Base-by-base conservation (phyloP, 768 basidiomycete species). In the Macrolepiota albuminosa region DNA sequence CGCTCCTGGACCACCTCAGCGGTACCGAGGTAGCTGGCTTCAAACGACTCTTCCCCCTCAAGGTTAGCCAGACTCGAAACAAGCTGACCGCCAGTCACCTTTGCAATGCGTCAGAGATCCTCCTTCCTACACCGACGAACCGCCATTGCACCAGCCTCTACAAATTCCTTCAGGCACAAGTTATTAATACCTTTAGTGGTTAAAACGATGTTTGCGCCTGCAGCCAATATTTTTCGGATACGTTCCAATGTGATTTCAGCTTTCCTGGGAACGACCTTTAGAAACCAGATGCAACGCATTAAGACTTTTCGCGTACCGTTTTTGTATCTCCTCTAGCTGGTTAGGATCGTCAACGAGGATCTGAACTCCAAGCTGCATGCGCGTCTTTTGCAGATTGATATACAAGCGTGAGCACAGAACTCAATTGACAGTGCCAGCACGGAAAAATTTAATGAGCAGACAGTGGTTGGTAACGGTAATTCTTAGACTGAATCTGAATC, bases 121-220 rank as follows among this genome's bases (percentile, higher is more conserved):
- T 99, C 97, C 74, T 99, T 99, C 72, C 90, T 87, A 77, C 97
- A 98, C 66, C 97, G 84, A 64, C 97, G 88, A 52, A 98, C 97
- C 47, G 95, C 97, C 91, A 98, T 98, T 1, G 96, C 96, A 43
- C 97, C 97, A 21, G 95, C 95, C 75, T 99, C 97, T 50, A 98
- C 92, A 67, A 98, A 99, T 75, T 98, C 97, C 72, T 99, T 99
- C 66, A 98, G 77, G 72, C 95, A 98, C 18, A 98, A 81, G 70
- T 99, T 96, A 68, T 99, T 96, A 66, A 98, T 99, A 40, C 97
- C 97, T 74, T 98, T 98, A 13, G 97, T 98, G 14, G 97, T 99
- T 58, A 98, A 76, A 45, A 98, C 86, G 62, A 98, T 97, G 69
- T 98, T 98, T 36, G 97, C 97, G 37, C 97, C 97, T 14, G 96